These are phyloP conservation scores for Venturia oleaginea DNA, from an alignment of 2,329 filamentous ascomycete species.

Conservation along the genomic window DNA sequence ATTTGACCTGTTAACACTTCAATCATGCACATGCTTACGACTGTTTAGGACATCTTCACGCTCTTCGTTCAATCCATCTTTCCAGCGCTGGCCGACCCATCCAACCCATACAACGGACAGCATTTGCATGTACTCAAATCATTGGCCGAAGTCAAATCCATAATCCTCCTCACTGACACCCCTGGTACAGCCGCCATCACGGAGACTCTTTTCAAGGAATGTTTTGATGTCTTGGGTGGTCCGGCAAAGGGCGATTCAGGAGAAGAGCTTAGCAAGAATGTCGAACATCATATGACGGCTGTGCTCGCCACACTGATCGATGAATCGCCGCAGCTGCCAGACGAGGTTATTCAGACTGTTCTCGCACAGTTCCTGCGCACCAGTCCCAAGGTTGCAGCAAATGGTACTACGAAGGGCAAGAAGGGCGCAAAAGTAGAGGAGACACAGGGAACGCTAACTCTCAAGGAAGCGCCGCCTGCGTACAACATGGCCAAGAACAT, in stretches of 20 bases:
- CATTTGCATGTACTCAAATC: conserved; percentile 87
- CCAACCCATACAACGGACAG: conserved; percentile 83
- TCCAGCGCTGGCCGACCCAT: conserved; percentile 75
- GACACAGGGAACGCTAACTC: conserved; percentile 72
- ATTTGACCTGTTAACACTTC: conserved; percentile 15
- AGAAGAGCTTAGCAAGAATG: conserved; percentile 82
- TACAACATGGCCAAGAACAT: conserved; percentile 96
- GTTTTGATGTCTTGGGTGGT: conserved; percentile 85
- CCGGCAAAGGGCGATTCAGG: conserved; percentile 65
- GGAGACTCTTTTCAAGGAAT: conserved; percentile 71
- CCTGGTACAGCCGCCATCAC: conserved; percentile 73
- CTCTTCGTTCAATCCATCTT: conserved; percentile 78
- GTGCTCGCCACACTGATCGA: conserved; percentile 80
- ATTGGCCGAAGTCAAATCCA: conserved; percentile 86
- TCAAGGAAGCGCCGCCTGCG: conserved; percentile 84
- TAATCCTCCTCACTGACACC: conserved; percentile 82
- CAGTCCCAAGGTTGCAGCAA: conserved; percentile 51
- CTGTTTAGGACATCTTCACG: conserved; percentile 74
- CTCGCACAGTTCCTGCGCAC: conserved; percentile 92
- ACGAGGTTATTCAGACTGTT: conserved; percentile 81
- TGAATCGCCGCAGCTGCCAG: conserved; percentile 67
- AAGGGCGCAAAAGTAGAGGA: conserved; percentile 50
- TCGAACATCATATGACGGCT: conserved; percentile 85
- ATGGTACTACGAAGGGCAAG: conserved; percentile 40
- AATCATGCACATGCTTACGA: neutral